Evolutionary conservation across 2,329 filamentous ascomycete species (phyloP).

Genomic region (Phialophora chinensis): DNA sequence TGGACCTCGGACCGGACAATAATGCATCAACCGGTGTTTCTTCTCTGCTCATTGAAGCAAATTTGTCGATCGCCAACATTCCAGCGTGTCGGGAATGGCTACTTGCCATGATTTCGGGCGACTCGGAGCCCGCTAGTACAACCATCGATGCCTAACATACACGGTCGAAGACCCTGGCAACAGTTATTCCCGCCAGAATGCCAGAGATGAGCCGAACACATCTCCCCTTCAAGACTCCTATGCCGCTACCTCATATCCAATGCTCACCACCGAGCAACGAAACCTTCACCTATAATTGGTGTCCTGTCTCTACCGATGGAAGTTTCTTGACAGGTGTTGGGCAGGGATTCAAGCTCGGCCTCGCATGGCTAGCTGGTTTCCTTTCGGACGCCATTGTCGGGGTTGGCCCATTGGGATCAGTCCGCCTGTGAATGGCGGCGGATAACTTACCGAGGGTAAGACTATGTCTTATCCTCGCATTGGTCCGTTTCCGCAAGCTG

Average conservation of each 20-base stretch:
- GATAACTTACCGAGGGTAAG: not conserved
- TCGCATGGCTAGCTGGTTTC: not conserved
- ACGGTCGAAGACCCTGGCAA: not conserved
- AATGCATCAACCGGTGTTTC: too few species aligned
- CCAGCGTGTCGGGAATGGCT: too few species aligned
- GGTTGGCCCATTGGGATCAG: not conserved
- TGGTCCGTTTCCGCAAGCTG: not conserved
- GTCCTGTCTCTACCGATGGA: not conserved
- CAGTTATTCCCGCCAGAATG: not conserved
- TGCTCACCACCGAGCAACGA: not conserved
- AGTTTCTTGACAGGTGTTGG: not conserved
- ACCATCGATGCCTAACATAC: not conserved
- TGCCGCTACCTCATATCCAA: not conserved
- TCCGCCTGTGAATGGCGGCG: not conserved
- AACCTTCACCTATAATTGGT: not conserved
- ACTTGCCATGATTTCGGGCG: too few species aligned
- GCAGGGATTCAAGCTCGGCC: not conserved
- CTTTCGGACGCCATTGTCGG: not conserved
- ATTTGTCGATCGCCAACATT: too few species aligned
- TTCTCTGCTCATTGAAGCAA: too few species aligned
- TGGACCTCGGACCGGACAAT: not conserved
- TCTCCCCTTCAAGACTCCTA: not conserved
- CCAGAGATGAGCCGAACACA: not conserved
- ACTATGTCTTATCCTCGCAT: not conserved
- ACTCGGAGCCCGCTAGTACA: too few species aligned